Evolutionary conservation across 345 rosid species (phyloP), one percentile per base, ranked within the genome.

Genomic region (Lenwebbia sp.): DNA sequence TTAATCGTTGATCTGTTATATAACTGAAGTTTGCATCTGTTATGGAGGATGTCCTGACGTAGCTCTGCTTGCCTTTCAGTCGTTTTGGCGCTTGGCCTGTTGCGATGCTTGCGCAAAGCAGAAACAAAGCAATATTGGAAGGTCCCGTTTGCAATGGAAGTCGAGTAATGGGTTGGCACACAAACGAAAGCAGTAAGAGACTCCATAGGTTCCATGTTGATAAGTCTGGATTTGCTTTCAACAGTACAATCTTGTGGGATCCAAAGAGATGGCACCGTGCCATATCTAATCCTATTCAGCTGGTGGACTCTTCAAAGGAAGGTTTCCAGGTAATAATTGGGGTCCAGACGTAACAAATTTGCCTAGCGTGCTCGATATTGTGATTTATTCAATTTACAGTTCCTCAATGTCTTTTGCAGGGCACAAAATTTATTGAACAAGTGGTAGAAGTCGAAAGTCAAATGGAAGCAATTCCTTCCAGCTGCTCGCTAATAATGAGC

Each of bases 81-180:
- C 93, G 94, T 56, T 96, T 97, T 90, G 98, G 99, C 85, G 93
- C 96, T 62, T 97, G 99, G 98, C 98, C 99, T 74, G 98, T 97
- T 82, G 98, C 96, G 23, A 95, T 97, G 98, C 96, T 97, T 56
- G 97, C 96, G 3, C 96, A 87, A 87, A 93, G 97, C 92, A 95
- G 94, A 90, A 96, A 92, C 92, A 97, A 95, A 91, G 99, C 97
- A 58, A 90, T 93, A 76, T 87, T 95, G 87, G 98, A 96, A 89
- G 99, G 98, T 86, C 97, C 98, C 2, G 93, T 97, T 33, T 97
- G 98, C 92, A 94, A 95, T 52, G 94, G 94, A 88, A 94, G 92
- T 86, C 94, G 90, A 83, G 93, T 97, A 87, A 91, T 93, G 74
- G 99, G 99, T 75, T 97, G 99, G 98, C 98, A 96, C 91, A 93